These are phyloP conservation scores for Xylariaceae sp. DNA, from an alignment of 2,329 filamentous ascomycete genomes.

Conservation along the genomic window DNA sequence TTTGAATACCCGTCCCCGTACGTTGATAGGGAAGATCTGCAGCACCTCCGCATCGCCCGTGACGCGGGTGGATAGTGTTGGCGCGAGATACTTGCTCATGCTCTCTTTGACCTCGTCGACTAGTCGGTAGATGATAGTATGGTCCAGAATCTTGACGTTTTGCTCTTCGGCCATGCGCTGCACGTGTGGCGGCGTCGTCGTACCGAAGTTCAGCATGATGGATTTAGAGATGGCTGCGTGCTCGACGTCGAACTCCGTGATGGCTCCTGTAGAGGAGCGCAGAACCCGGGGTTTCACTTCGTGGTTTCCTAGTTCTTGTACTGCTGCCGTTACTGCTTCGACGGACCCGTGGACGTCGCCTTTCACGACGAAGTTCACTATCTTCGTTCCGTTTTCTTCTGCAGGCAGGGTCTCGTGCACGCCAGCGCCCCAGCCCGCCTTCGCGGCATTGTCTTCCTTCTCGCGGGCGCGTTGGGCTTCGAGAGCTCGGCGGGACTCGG, in stretches of 20 bases:
- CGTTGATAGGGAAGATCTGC: conserved; percentile 77
- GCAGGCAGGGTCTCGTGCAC: conserved; percentile 29
- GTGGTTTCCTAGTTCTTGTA: conserved; percentile 76
- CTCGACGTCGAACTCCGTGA: conserved; percentile 84
- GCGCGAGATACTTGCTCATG: conserved; percentile 66
- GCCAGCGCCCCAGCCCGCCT: conserved; percentile 14
- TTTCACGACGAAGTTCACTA: conserved; percentile 81
- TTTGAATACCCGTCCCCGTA: conserved; percentile 66
- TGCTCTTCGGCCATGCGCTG: conserved; percentile 63
- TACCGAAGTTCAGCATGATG: conserved; percentile 84
- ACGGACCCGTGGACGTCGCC: conserved; percentile 91
- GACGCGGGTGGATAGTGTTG: conserved; percentile 64
- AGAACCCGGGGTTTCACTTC: conserved; percentile 77
- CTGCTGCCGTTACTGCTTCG: conserved; percentile 77
- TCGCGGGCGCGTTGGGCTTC: conserved; percentile 61
- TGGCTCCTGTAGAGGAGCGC: conserved; percentile 69
- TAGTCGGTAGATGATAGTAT: conserved; percentile 81
- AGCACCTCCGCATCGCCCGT: conserved; percentile 83
- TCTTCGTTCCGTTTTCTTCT: conserved; percentile 42
- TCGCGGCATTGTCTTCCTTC: conserved; percentile 29
- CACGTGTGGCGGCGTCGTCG: conserved; percentile 62
- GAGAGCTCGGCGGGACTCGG: conserved; percentile 55
- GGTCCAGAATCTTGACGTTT: conserved; percentile 74
- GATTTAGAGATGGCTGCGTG: conserved; percentile 75
- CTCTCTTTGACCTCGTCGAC: conserved; percentile 67